These are phyloP conservation scores for Tetrapisispora fleetii DNA, from an alignment of 805 yeast species.

Conservation along the genomic window DNA sequence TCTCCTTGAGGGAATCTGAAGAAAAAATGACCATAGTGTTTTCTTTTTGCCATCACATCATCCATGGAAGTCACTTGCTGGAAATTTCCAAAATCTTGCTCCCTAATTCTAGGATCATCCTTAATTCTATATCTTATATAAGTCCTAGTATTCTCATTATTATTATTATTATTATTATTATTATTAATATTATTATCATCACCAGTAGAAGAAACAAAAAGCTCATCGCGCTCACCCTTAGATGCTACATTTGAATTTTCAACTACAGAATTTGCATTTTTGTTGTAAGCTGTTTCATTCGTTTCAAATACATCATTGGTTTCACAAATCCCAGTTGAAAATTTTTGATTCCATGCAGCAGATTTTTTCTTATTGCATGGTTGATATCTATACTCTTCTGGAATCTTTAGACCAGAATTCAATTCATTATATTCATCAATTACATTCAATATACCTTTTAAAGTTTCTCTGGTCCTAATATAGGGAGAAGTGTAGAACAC, in stretches of 20 bases:
- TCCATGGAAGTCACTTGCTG: slow-evolving; percentile 74
- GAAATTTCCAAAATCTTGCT: slow-evolving; percentile 92
- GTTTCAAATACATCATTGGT: slow-evolving; percentile 9
- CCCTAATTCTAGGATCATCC: slow-evolving; percentile 89
- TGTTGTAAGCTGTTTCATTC: neutral
- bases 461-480: slow-evolving; percentile 72
- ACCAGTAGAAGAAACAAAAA: neutral
- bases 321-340: slow-evolving; percentile 18
- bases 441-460: slow-evolving; percentile 57
- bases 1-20: slow-evolving; percentile 90
- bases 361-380: slow-evolving; percentile 20
- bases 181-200: neutral
- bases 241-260: slow-evolving; percentile 39
- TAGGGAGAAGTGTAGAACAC: slow-evolving; percentile 84
- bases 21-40: slow-evolving; percentile 80
- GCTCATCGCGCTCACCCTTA: slow-evolving; percentile 17
- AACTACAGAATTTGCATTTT: slow-evolving; percentile 14
- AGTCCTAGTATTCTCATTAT: slow-evolving; percentile 16
- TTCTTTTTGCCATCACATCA: slow-evolving; percentile 71
- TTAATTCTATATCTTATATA: slow-evolving; percentile 44
- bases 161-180: neutral
- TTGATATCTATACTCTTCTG: slow-evolving; percentile 16
- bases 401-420: slow-evolving; percentile 9
- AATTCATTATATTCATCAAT: slow-evolving; percentile 30
- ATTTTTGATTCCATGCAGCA: slow-evolving; percentile 23